These are phyloP conservation scores for Penicillium sp. DNA, from an alignment of 2,329 filamentous ascomycete species.

Conservation along the genomic window DNA sequence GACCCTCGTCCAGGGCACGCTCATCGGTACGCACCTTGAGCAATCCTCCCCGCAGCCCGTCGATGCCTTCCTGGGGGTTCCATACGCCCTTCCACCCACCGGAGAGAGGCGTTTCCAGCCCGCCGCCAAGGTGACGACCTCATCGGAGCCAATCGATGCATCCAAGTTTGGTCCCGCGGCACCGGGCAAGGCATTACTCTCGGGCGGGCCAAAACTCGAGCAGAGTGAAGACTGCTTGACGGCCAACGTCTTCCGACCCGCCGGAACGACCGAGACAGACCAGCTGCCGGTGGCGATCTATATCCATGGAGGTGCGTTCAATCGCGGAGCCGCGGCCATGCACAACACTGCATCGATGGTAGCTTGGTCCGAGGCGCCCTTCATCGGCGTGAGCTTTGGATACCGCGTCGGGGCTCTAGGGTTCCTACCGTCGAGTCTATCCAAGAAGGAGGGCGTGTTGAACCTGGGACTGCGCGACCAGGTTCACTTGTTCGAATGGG, in stretches of 20 bases:
- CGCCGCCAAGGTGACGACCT: conserved; percentile 29
- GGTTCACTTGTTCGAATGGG: conserved; percentile 33
- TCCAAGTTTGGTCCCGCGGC: conserved; percentile 35
- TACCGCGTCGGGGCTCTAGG: conserved; percentile 56
- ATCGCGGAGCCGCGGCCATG: conserved; percentile 33
- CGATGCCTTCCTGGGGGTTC: conserved; percentile 49
- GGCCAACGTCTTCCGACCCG: conserved; percentile 42
- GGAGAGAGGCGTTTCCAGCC: conserved; percentile 49
- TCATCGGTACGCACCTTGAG: conserved; percentile 28
- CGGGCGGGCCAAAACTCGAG: conserved; percentile 49
- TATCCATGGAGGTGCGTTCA: conserved; percentile 43
- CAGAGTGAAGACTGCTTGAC: conserved; percentile 48
- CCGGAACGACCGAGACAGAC: conserved; percentile 9
- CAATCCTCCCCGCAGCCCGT: conserved; percentile 26
- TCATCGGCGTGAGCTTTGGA: conserved; percentile 47
- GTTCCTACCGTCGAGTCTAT: conserved; percentile 60
- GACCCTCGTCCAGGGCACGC: conserved; percentile 29
- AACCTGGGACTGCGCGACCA: conserved; percentile 41
- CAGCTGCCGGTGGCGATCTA: conserved; percentile 44
- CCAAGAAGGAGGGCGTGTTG: conserved; percentile 54
- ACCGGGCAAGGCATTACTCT: conserved; percentile 48
- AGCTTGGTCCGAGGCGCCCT: conserved; percentile 49
- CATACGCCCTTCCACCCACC: conserved; percentile 49
- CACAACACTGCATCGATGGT: conserved; percentile 63
- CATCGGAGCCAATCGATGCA: conserved; percentile 34